These are phyloP conservation scores for Arthrobotrys conoides DNA, from an alignment of 2,329 filamentous ascomycete genomes.

Conservation along the genomic window DNA sequence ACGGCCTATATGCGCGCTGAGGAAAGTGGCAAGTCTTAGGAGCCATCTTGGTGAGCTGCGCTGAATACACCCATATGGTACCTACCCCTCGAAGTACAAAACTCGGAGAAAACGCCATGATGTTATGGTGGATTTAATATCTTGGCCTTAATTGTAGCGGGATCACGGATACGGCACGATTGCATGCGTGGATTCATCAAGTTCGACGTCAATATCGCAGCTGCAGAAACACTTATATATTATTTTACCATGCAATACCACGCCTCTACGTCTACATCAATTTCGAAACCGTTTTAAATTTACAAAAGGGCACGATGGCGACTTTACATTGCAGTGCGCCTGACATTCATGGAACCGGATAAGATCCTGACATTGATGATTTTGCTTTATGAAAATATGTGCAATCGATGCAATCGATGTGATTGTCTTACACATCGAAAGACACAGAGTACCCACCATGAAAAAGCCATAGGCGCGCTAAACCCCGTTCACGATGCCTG, in stretches of 20 bases:
- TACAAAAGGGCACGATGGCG: not conserved
- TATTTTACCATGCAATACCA: not conserved
- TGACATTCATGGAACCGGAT: constrained; percentile 3
- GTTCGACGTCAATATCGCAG: not conserved
- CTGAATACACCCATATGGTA: not conserved
- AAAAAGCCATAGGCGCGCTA: constrained; percentile 38
- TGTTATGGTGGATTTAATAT: constrained; percentile 1
- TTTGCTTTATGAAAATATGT: constrained; percentile 4
- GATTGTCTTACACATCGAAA: not conserved
- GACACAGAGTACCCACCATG: not conserved
- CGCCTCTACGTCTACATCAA: not conserved
- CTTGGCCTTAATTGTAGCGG: not conserved
- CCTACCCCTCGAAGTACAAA: not conserved
- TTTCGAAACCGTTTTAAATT: constrained; percentile 10
- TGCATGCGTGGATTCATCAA: not conserved
- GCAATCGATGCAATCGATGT: not conserved
- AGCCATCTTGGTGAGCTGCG: constrained; percentile 20
- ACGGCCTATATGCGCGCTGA: not conserved
- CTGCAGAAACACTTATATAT: not conserved
- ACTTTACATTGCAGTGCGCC: constrained; percentile 1
- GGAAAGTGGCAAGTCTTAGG: constrained; percentile 21
- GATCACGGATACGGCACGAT: not conserved
- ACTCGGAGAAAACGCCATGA: constrained; percentile 8
- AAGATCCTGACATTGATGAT: not conserved
- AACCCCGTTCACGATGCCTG: not conserved